phyloP scores from a whole-genome alignment of 805 yeast species.

The Myxozyma neglecta region DNA sequence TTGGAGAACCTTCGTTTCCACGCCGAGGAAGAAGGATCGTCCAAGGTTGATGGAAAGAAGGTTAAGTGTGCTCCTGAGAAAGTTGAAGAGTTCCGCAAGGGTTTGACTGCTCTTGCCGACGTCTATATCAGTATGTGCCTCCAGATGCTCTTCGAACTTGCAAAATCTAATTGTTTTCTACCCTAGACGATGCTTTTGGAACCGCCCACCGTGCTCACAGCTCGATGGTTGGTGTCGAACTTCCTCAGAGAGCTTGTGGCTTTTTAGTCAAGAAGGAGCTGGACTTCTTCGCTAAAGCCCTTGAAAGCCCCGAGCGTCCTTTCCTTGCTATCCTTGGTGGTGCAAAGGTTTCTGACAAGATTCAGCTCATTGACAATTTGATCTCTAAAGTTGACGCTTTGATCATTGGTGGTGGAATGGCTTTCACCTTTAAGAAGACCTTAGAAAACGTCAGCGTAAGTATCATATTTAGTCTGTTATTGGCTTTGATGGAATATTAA shows the following conservation, averaged over 20 bases:
- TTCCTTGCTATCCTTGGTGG: constrained; percentile 99
- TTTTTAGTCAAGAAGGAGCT: constrained; percentile 98
- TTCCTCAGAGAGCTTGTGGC: constrained; percentile 97
- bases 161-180: constrained; percentile 34
- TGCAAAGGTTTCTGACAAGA: constrained; percentile 99
- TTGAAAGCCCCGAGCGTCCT: constrained; percentile 97
- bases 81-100: constrained; percentile 84
- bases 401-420: constrained; percentile 99
- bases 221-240: constrained; percentile 96
- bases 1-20: constrained; percentile 98
- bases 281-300: constrained; percentile 95
- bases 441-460: constrained; percentile 62
- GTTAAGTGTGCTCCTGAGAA: constrained; percentile 85
- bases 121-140: constrained; percentile 62
- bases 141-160: background rate
- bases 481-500: background rate
- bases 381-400: constrained; percentile 92
- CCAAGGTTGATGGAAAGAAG: constrained; percentile 90
- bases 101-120: constrained; percentile 90
- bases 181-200: constrained; percentile 88
- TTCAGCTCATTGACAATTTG: constrained; percentile 90
- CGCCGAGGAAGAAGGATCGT: constrained; percentile 86
- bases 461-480: background rate
- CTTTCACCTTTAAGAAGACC: constrained; percentile 97
- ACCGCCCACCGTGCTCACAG: constrained; percentile 99